A percentile compares a stretch with the other conserved stretches of the same genome.
Conservation (phyloP, 2,329 filamentous ascomycete species). For the Colletotrichum sp. region DNA sequence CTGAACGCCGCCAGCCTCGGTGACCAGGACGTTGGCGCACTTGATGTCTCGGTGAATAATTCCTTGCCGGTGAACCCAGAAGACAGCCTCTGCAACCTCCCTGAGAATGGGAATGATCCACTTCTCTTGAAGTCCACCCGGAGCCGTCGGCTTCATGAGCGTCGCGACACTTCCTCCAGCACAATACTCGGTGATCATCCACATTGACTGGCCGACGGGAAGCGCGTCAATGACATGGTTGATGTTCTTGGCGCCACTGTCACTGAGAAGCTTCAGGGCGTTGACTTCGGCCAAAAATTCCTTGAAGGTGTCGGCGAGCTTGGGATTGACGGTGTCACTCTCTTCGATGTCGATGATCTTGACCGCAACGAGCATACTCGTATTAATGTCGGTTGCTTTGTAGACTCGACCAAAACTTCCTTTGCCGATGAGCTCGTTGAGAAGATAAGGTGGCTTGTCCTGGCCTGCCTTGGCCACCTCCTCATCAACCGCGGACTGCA, state of each 20-base stretch:
- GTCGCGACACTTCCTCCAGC: slow-evolving; percentile 83
- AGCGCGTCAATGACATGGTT: slow-evolving; percentile 83
- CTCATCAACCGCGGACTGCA: slow-evolving; percentile 69
- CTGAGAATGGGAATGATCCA: slow-evolving; percentile 73
- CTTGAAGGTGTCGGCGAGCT: slow-evolving; percentile 69
- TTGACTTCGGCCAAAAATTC: slow-evolving; percentile 74
- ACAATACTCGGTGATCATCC: slow-evolving; percentile 89
- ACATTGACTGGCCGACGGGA: slow-evolving; percentile 79
- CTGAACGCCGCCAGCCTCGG: slow-evolving; percentile 78
- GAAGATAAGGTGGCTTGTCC: slow-evolving; percentile 68
- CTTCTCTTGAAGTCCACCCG: slow-evolving; percentile 71
- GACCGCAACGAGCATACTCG: slow-evolving; percentile 68
- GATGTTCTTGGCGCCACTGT: slow-evolving; percentile 78
- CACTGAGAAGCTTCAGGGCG: slow-evolving; percentile 74
- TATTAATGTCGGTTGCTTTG: slow-evolving; percentile 59
- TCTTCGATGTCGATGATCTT: slow-evolving; percentile 89
- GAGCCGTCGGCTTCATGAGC: slow-evolving; percentile 70
- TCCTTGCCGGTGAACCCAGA: slow-evolving; percentile 71
- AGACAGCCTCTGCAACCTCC: slow-evolving; percentile 69
- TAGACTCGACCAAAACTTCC: slow-evolving; percentile 78
- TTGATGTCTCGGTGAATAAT: slow-evolving; percentile 78
- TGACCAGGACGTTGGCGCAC: slow-evolving; percentile 81
- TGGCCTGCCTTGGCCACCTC: slow-evolving; percentile 64
- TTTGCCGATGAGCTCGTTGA: slow-evolving; percentile 77
- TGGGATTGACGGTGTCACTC: slow-evolving; percentile 70